These are phyloP conservation scores for Gynochthodes officinalis DNA, from an alignment of 257 asterid genomes.

Conservation along the genomic window DNA sequence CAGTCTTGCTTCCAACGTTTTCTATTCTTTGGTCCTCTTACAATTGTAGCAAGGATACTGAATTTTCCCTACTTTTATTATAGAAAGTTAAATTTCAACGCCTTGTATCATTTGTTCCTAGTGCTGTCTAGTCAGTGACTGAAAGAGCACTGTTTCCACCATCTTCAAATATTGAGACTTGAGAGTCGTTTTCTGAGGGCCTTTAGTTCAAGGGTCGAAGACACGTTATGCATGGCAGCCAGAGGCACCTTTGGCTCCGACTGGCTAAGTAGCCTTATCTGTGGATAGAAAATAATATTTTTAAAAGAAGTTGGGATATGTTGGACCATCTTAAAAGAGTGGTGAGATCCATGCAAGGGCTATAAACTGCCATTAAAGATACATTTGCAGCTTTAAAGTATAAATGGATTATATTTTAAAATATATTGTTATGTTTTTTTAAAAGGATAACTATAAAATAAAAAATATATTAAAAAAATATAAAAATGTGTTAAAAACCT, in stretches of 20 bases:
- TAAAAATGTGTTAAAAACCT: too few species aligned
- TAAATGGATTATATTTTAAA: too few species aligned
- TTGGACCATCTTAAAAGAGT: too few species aligned
- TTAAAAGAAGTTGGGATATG: too few species aligned
- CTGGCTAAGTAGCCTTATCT: neutral
- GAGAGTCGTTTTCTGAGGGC: conserved; percentile 10
- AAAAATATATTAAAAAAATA: too few species aligned
- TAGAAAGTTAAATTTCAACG: neutral
- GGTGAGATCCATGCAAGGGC: too few species aligned
- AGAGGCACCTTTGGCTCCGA: neutral
- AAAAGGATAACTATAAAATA: too few species aligned
- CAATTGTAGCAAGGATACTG: conserved; percentile 17
- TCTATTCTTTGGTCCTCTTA: neutral
- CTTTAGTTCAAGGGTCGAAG: neutral
- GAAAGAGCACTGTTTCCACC: conserved; percentile 1
- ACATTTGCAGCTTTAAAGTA: too few species aligned
- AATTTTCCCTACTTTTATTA: neutral
- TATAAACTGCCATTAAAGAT: too few species aligned
- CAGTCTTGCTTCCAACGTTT: neutral
- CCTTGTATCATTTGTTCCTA: conserved; percentile 4
- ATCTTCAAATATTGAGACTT: conserved; percentile 11
- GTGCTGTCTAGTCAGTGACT: conserved; percentile 14
- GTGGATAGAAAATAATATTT: neutral
- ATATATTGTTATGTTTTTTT: too few species aligned
- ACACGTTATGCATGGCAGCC: neutral